Base-by-base conservation (phyloP, 2,329 filamentous ascomycete genomes). In the Diaporthe batatas region DNA sequence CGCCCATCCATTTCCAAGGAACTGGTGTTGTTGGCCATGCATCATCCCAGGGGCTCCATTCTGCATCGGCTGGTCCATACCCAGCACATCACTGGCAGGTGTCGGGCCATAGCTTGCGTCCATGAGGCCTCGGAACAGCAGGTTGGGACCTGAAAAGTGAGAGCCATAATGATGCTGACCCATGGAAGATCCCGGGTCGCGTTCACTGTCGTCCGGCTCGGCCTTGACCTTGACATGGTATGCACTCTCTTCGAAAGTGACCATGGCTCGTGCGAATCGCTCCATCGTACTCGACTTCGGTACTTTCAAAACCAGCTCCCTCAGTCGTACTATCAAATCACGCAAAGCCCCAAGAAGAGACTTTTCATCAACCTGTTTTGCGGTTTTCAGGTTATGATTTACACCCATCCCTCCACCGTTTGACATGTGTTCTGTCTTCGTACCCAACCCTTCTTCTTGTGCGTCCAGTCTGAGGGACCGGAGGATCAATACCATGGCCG, bases 221-320 rank as follows among this genome's bases (percentile, higher is more conserved):
- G 62, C 47, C 2, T 25, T 36, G 62, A 67, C 32, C 47, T 67
- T 67, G 47, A 53, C 42, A 12, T 70, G 51, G 29, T 70, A 64
- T 8, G 70, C 68, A 2, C 68, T 71, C 44, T 73, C 72, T 34
- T 73, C 72, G 36, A 73, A 73, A 0, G 51, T 42, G n/a, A 62
- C 72, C 72, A 73, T 73, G 23, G 70, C 68, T 16, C 67, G 44
- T n/a, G 68, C 55, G 39, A 73, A 64, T 5, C 72, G 68, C 36
- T 71, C 62, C 72, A 73, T 73, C 6, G 72, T 73, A 8, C 72
- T 51, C 29, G 68, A 65, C 39, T 73, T 73, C 0, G 44, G 54
- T 16, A 65, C 47, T 23, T 49, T 47, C 23, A 54, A 6, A 4
- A 73, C 72, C 2, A 59, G 34, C 4, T 73, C 72, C 44, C 72